Percentiles rank a stretch among this genome's conserved stretches.
Conservation (phyloP, 257 asterid genomes). For the Catharanthus roseus region DNA sequence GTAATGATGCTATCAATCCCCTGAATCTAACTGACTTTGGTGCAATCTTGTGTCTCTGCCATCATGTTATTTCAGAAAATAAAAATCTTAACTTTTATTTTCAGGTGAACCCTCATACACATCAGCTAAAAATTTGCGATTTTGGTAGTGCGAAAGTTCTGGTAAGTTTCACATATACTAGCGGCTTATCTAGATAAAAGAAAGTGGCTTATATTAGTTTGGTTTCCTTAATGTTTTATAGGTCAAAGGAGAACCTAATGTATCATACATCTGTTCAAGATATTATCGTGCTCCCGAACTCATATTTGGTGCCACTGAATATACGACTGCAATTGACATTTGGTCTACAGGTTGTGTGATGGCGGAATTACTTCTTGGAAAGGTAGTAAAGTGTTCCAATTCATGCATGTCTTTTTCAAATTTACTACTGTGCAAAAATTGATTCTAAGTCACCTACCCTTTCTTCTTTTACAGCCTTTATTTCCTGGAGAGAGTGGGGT, state of each 20-base stretch:
- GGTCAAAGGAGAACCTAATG: slow-evolving; percentile 98
- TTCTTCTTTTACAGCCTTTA: slow-evolving; percentile 55
- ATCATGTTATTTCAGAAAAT: not conserved
- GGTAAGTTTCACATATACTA: slow-evolving; percentile 41
- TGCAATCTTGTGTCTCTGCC: not conserved
- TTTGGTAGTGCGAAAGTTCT: slow-evolving; percentile 98
- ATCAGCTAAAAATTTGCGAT: slow-evolving; percentile 90
- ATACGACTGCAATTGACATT: slow-evolving; percentile 91
- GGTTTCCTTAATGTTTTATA: slow-evolving; percentile 33
- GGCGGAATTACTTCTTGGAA: slow-evolving; percentile 97
- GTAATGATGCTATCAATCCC: not conserved
- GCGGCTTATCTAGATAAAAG: slow-evolving; percentile 1
- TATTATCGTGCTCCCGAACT: slow-evolving; percentile 99
- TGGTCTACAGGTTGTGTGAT: slow-evolving; percentile 98
- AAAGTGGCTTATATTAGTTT: slow-evolving; percentile 18
- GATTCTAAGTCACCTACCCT: not conserved
- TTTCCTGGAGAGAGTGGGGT: slow-evolving; percentile 99
- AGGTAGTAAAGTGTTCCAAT: slow-evolving; percentile 39
- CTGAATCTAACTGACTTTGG: not conserved
- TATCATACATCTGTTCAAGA: slow-evolving; percentile 93
- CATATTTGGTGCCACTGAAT: slow-evolving; percentile 97
- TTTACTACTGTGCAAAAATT: not conserved
- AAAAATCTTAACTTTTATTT: slow-evolving; percentile 16
- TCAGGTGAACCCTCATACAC: slow-evolving; percentile 98
- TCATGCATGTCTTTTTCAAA: not conserved